Base-by-base conservation (phyloP, 2,329 filamentous ascomycete species). In the Microsporum audouinii region DNA sequence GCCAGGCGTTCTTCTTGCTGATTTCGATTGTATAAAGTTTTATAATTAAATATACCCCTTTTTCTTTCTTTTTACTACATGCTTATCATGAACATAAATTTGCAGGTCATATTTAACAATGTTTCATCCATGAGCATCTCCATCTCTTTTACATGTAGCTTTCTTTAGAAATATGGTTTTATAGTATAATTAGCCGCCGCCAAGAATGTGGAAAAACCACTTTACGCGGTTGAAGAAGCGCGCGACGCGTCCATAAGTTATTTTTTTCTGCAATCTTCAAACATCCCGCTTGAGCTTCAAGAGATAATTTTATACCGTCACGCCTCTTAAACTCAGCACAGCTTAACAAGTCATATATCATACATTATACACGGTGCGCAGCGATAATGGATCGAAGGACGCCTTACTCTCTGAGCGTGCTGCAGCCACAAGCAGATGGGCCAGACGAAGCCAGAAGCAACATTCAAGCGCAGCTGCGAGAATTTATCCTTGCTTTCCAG, bases 401-500 rank as follows among this genome's bases (percentile, higher is more conserved):
- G 64, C 85, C 91, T 58, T 96, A 91, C 75, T 87, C 91, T 3
- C 80, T 92, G 68, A 91, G 87, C 70, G 86, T 96, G 64, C 90
- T 89, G 68, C 84, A 84, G 67, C 81, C 85, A 61, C 84, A 82
- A 66, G 82, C 82, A 64, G 83, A 84, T 68, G 82, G 85, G 45
- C 82, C 79, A 63, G 83, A 86, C 66, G 88, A 91, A 70, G 86
- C 83, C 61, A 82, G 87, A 62, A 80, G 84, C 31, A 84, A 89
- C 70, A 80, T 91, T 57, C 89, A 94, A 72, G 82, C 84, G 62
- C 86, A 89, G 71, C 83, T 99, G 63, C 86, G 94, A 70, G 87
- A 90, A 63, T 99, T 99, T 73, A 87, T 99, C 66, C 84, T 97
- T 62, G 89, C 92, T 67, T 99, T 96, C 72, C 86, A 92, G 71